phyloP scores from a whole-genome alignment of 2,329 filamentous ascomycete genomes.

The Fusarium sp. region DNA sequence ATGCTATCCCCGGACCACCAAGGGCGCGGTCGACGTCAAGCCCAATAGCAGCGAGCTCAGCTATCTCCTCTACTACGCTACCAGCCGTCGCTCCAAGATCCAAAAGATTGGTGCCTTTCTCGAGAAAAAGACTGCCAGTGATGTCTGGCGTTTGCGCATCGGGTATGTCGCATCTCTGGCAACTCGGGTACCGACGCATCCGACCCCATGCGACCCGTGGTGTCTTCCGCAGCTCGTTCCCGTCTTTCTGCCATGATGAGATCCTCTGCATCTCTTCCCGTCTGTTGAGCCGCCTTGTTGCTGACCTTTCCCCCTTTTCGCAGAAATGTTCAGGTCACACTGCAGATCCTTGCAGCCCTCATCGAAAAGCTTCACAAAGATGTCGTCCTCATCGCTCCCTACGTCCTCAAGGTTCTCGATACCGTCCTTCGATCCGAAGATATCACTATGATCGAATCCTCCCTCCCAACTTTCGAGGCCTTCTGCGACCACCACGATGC shows the following conservation, averaged over 20 bases:
- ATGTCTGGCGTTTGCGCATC: constrained; percentile 90
- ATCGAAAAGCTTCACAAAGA: constrained; percentile 95
- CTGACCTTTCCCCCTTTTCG: constrained; percentile 14
- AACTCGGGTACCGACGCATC: constrained; percentile 33
- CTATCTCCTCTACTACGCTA: constrained; percentile 97
- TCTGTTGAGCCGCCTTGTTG: constrained; percentile 2
- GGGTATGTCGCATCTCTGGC: constrained; percentile 70
- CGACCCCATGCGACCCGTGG: constrained; percentile 10
- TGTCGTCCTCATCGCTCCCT: constrained; percentile 88
- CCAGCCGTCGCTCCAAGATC: constrained; percentile 93
- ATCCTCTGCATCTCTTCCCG: background rate
- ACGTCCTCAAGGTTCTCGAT: constrained; percentile 87
- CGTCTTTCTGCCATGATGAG: background rate
- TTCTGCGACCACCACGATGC: constrained; percentile 93
- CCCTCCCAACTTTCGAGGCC: constrained; percentile 86
- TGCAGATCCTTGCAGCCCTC: constrained; percentile 91
- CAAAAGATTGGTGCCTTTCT: constrained; percentile 96
- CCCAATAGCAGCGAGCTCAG: constrained; percentile 97
- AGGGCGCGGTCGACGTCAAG: constrained; percentile 92
- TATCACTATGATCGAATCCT: constrained; percentile 93
- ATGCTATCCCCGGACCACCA: constrained; percentile 94
- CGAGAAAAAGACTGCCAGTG: constrained; percentile 92
- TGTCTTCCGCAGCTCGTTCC: background rate
- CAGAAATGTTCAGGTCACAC: constrained; percentile 94
- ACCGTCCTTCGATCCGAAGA: constrained; percentile 88